Percentiles rank a stretch among this genome's conserved stretches.
phyloP scores from a whole-genome alignment of 495 filamentous ascomycete genomes.

The Penicillium mononematosum region DNA sequence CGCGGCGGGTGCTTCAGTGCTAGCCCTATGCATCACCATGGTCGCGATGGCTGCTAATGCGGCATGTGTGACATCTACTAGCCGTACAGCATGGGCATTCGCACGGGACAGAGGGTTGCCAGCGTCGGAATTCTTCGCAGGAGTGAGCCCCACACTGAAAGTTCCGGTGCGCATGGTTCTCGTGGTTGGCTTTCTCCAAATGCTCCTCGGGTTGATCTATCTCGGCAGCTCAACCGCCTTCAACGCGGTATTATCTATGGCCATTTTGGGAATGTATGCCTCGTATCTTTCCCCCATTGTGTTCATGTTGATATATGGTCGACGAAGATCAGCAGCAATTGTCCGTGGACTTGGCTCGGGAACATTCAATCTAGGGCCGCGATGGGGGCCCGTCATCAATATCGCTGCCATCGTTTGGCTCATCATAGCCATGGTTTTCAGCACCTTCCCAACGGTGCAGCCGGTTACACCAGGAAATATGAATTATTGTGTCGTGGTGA shows the following conservation, averaged over 20 bases:
- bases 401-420: conserved; percentile 22
- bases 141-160: conserved; percentile 18
- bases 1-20: conserved; percentile 35
- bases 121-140: conserved; percentile 17
- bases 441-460: conserved; percentile 25
- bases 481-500: conserved; percentile 28
- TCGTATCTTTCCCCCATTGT: conserved; percentile 36
- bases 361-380: conserved; percentile 18
- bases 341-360: conserved; percentile 10
- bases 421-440: conserved; percentile 25
- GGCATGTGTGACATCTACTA: conserved; percentile 24
- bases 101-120: conserved; percentile 24
- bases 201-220: conserved; percentile 42
- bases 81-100: conserved; percentile 29
- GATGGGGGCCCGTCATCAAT: conserved; percentile 22
- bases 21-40: conserved; percentile 20
- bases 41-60: conserved; percentile 24
- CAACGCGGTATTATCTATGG: conserved; percentile 42
- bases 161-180: conserved; percentile 26
- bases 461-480: conserved; percentile 26
- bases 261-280: conserved; percentile 39
- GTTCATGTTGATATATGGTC: conserved; percentile 26
- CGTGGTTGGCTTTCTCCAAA: conserved; percentile 23
- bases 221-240: conserved; percentile 44
- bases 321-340: conserved; percentile 2